Evolutionary conservation across 352 stramenopile species (phyloP).

Genomic region (Paralagenidium karlingii): DNA sequence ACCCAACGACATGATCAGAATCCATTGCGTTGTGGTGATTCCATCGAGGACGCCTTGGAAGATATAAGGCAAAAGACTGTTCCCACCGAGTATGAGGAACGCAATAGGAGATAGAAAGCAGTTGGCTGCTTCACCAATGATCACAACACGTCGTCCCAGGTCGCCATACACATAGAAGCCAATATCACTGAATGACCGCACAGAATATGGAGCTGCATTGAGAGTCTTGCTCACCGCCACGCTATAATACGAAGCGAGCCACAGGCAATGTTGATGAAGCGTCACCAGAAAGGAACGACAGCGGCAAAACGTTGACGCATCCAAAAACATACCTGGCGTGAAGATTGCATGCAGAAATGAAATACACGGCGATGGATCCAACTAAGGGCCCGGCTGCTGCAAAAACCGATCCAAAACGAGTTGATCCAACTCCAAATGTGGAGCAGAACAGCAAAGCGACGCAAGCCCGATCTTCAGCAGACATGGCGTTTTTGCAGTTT

Average conservation of each 20-base stretch:
- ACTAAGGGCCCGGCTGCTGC: conserved; percentile 35
- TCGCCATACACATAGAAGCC: conserved; percentile 46
- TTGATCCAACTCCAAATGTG: conserved; percentile 57
- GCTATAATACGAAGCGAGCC: conserved; percentile 5
- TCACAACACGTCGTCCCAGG: conserved; percentile 17
- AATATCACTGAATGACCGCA: conserved; percentile 64
- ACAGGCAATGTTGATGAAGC: neutral
- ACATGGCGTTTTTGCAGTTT: no score
- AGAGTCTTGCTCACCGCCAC: conserved; percentile 50
- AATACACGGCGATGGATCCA: conserved; percentile 47
- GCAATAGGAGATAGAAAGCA: conserved; percentile 59
- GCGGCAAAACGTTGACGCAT: no score
- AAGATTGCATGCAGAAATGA: conserved; percentile 67
- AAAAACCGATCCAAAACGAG: conserved; percentile 62
- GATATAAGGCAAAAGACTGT: conserved; percentile 33
- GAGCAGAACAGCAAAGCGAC: conserved; percentile 60
- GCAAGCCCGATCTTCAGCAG: conserved; percentile 37
- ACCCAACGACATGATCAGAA: conserved; percentile 29
- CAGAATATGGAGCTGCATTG: conserved; percentile 26
- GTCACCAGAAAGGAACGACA: neutral
- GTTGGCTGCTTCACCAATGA: conserved; percentile 37
- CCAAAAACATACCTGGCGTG: conserved; percentile 25
- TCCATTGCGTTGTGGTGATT: conserved; percentile 36
- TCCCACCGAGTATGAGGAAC: conserved; percentile 60
- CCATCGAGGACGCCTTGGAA: conserved; percentile 14